Conservation (phyloP, 176 grass and related monocot genomes). For the Poa annua region DNA sequence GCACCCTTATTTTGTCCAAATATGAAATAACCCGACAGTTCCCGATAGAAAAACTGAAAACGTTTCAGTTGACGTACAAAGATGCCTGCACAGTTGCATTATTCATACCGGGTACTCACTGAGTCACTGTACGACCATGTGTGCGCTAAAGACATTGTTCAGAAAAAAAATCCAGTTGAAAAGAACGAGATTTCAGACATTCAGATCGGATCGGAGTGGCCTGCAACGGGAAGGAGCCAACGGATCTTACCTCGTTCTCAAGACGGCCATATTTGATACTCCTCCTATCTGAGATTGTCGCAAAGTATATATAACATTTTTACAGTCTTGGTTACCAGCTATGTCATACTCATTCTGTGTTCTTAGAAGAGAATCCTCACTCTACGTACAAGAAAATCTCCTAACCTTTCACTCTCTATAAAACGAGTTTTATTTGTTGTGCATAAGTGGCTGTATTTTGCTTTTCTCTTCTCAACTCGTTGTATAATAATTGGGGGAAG, state of each 20-base stretch:
- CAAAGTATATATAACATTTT: not conserved
- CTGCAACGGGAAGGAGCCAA: not conserved
- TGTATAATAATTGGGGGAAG: no score
- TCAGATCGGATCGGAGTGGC: constrained; percentile 1
- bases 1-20: no score
- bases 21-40: no score
- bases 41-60: not conserved
- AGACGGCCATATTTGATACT: not conserved
- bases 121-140: constrained; percentile 12
- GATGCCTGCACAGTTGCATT: not conserved
- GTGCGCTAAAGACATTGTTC: not conserved
- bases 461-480: no score
- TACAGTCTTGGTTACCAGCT: not conserved
- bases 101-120: constrained; percentile 20
- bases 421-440: no score
- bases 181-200: not conserved
- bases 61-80: constrained; percentile 6
- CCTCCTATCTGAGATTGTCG: no score
- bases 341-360: no score
- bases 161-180: not conserved
- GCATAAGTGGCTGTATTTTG: no score
- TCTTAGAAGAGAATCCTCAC: no score
- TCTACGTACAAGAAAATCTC: no score
- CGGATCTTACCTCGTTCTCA: not conserved
- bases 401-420: no score